Evolutionary conservation across 805 yeast species (phyloP).

Genomic region (Spathaspora sp.): DNA sequence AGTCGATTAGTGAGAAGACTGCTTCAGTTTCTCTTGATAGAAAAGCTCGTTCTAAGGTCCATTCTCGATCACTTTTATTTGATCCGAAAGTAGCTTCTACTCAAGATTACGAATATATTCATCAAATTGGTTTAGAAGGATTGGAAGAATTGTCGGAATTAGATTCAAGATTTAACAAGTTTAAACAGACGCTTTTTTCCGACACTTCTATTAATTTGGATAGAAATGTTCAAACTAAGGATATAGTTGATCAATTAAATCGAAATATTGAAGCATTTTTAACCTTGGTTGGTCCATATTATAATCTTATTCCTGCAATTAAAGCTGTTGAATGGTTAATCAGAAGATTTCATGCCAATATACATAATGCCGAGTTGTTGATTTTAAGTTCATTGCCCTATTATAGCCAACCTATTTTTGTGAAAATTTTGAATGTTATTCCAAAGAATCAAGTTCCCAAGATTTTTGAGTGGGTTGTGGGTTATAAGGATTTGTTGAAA

Average conservation of each 20-base stretch:
- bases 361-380: slow-evolving; percentile 71
- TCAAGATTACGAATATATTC: slow-evolving; percentile 86
- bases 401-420: slow-evolving; percentile 68
- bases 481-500: slow-evolving; percentile 60
- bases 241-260: slow-evolving; percentile 71
- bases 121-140: slow-evolving; percentile 69
- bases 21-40: slow-evolving; percentile 80
- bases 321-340: slow-evolving; percentile 93
- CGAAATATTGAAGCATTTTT: slow-evolving; percentile 73
- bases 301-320: slow-evolving; percentile 70
- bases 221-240: slow-evolving; percentile 75
- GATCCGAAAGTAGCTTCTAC: slow-evolving; percentile 87
- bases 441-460: slow-evolving; percentile 62
- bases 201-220: slow-evolving; percentile 78
- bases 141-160: slow-evolving; percentile 65
- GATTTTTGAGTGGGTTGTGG: slow-evolving; percentile 66
- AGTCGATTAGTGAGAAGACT: slow-evolving; percentile 59
- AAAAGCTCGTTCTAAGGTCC: slow-evolving; percentile 80
- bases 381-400: slow-evolving; percentile 78
- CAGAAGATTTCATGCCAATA: slow-evolving; percentile 82
- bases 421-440: slow-evolving; percentile 71
- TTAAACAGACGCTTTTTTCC: slow-evolving; percentile 71
- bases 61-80: slow-evolving; percentile 82
- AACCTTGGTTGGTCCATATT: slow-evolving; percentile 69
- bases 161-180: slow-evolving; percentile 72